Base-by-base conservation (phyloP, 805 yeast species). In the Danielia oregonensis region DNA sequence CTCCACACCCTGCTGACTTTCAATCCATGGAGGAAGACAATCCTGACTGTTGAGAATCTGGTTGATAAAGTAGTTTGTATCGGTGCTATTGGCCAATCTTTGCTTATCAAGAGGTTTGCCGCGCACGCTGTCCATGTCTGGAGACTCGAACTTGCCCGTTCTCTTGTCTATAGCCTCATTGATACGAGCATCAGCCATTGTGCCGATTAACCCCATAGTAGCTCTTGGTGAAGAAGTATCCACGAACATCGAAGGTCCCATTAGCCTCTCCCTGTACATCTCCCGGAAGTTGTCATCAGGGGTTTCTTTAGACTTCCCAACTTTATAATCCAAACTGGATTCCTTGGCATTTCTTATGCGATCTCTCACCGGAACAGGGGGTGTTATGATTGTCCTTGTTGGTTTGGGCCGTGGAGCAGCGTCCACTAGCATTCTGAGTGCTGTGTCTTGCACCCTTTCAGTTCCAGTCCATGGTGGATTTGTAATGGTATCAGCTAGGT, bases 11-110 rank as follows among this genome's bases (percentile, higher is more conserved):
- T 74, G 66, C 55, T 85, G 93, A 36, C 76, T 79, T 48, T 86
- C 95, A 24, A 88, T 81, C 96, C 96, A 88, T 0, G 95, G 95
- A 0, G 96, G 95, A 8, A 79, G 63, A 1, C 86, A 79, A 31
- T 86, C 88, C 55, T 88, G 96, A 27, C 76, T 72, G 42, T 72
- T 75, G 37, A 88, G 59, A 29, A 88, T 81, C 42, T 84, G 78
- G 58, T 88, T 88, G 61, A 88, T 58, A 53, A 86, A 86, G 54
- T 79, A 86, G 47, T 82, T 59, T 4, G 67, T 44, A 41, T 94
- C 35, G 78, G 85, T 40, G 72, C 73, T 55, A 76, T 93, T 37
- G 71, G 65, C 57, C 68, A 82, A 29, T 77, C 82, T 54, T 63
- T 76, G 44, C 59, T 63, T n/a, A 59, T 55, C 33, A 11, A 82